Percentiles rank a stretch among this genome's conserved stretches.
Conservation (phyloP, 345 rosid genomes). For the Eucalyptus decipiens region DNA sequence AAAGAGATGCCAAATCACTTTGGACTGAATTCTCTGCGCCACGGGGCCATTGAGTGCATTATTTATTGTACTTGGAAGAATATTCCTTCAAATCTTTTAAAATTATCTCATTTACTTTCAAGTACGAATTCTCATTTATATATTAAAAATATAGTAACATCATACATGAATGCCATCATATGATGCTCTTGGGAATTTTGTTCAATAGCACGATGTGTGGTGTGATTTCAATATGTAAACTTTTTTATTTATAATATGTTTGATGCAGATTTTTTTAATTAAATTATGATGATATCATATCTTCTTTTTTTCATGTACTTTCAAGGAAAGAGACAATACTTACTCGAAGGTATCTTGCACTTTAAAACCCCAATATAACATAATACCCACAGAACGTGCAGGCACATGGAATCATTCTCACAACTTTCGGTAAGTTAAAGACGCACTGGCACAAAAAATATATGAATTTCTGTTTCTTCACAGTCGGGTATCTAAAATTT, state of each 20-base stretch:
- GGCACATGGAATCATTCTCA: not conserved
- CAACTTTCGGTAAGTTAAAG: not conserved
- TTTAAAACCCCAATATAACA: not conserved
- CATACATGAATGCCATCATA: not conserved
- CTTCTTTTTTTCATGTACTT: not conserved
- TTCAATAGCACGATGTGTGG: not conserved
- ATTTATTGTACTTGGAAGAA: not conserved
- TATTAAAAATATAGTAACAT: not conserved
- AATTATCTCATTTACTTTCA: not conserved
- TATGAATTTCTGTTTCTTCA: not conserved
- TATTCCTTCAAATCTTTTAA: not conserved
- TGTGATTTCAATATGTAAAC: not conserved
- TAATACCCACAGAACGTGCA: not conserved
- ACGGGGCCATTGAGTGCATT: not conserved
- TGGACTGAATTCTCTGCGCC: not conserved
- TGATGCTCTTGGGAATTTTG: not conserved
- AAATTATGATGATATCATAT: not conserved
- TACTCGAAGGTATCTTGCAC: not conserved
- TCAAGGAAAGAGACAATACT: not conserved
- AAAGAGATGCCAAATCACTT: not conserved
- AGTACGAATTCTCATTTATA: not conserved
- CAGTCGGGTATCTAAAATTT: not conserved
- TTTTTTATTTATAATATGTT: not conserved
- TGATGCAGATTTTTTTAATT: not conserved
- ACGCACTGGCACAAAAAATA: not conserved